phyloP scores from a whole-genome alignment of 2,329 filamentous ascomycete genomes.

The Hymenoscyphus linearis region DNA sequence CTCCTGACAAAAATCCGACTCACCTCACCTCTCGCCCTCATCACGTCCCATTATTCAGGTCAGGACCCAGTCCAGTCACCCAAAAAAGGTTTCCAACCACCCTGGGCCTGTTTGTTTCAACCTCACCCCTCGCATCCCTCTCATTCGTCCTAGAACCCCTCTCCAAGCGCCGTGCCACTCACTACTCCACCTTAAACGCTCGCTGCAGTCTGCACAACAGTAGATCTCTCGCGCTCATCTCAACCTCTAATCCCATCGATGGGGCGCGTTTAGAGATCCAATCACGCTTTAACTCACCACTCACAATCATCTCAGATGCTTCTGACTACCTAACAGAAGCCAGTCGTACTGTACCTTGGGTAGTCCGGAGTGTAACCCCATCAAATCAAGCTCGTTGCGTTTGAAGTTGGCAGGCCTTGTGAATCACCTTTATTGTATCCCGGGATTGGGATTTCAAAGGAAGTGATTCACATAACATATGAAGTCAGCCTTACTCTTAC shows the following conservation, averaged over 20 bases:
- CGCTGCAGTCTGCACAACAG: not conserved
- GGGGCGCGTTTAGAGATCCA: not conserved
- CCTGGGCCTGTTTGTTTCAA: too few species aligned
- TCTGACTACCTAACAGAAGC: too few species aligned
- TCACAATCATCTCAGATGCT: too few species aligned
- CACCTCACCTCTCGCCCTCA: not conserved
- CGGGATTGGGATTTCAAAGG: too few species aligned
- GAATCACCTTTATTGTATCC: too few species aligned
- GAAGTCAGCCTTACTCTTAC: too few species aligned
- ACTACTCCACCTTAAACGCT: not conserved
- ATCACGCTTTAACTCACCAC: not conserved
- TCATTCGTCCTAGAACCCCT: not conserved
- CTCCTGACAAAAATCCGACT: not conserved
- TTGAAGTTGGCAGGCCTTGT: too few species aligned
- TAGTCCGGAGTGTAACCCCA: too few species aligned
- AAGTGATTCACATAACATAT: too few species aligned
- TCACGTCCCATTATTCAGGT: too few species aligned
- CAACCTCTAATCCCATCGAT: not conserved
- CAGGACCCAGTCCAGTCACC: not conserved
- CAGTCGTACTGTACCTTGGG: too few species aligned
- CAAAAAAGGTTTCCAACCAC: not conserved
- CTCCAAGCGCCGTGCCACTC: conserved; percentile 6
- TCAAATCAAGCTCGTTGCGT: too few species aligned
- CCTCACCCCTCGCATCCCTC: not conserved
- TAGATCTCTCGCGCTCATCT: not conserved